These are phyloP conservation scores for Fusarium verrucosum DNA, from an alignment of 2,329 filamentous ascomycete species.

Conservation along the genomic window DNA sequence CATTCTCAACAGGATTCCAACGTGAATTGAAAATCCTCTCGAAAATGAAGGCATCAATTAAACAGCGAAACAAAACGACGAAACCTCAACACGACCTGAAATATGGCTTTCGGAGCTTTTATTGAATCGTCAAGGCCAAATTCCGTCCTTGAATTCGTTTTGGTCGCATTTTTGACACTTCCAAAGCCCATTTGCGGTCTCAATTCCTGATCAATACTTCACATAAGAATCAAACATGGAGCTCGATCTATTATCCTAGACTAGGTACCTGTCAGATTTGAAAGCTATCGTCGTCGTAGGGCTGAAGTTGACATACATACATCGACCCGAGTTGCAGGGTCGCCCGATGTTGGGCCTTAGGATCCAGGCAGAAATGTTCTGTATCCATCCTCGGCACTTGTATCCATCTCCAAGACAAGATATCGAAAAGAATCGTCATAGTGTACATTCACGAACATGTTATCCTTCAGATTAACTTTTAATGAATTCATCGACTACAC, in stretches of 20 bases:
- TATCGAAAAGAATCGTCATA: too few species aligned
- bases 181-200: neutral
- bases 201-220: conserved; percentile 32
- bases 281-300: conserved; percentile 40
- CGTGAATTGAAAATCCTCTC: conserved; percentile 6
- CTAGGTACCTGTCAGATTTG: conserved; percentile 40
- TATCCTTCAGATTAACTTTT: neutral
- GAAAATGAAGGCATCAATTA: conserved; percentile 24
- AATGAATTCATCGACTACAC: neutral
- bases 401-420: too few species aligned
- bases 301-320: conserved; percentile 38
- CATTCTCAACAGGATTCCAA: neutral
- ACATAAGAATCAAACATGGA: conserved; percentile 7
- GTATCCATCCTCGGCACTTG: neutral
- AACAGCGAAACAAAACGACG: conserved; percentile 15
- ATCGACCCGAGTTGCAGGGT: neutral
- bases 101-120: neutral
- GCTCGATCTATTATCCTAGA: conserved; percentile 20
- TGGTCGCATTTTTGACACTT: conserved; percentile 12
- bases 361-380: neutral
- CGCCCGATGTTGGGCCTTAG: neutral
- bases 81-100: conserved; percentile 12
- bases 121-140: neutral
- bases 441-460: neutral
- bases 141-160: conserved; percentile 5